These are phyloP conservation scores for Colletotrichum caudatum DNA, from an alignment of 2,329 filamentous ascomycete species.

Conservation along the genomic window DNA sequence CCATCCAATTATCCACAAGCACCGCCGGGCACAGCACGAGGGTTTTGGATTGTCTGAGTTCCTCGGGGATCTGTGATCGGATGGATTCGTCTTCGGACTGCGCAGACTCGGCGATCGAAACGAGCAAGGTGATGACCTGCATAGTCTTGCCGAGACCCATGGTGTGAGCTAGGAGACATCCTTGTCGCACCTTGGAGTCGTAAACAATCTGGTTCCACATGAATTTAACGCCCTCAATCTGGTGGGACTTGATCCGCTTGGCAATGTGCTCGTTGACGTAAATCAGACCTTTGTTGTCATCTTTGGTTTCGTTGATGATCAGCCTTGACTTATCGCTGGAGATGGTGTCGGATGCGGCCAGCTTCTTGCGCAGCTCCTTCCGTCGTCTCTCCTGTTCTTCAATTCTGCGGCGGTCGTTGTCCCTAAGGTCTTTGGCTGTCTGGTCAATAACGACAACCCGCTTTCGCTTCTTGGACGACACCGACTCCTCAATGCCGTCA, in stretches of 20 bases:
- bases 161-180: conserved; percentile 86
- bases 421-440: conserved; percentile 65
- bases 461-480: conserved; percentile 59
- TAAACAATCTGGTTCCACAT: conserved; percentile 87
- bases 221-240: conserved; percentile 84
- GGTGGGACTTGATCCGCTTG: conserved; percentile 78
- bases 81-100: conserved; percentile 68
- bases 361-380: conserved; percentile 58
- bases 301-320: conserved; percentile 76
- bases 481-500: conserved; percentile 44
- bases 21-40: conserved; percentile 82
- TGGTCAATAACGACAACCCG: conserved; percentile 62
- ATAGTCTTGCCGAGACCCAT: conserved; percentile 96
- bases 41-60: conserved; percentile 71
- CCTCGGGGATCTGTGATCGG: conserved; percentile 74
- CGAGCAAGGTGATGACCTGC: conserved; percentile 87
- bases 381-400: conserved; percentile 67
- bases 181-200: conserved; percentile 69
- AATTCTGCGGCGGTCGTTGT: conserved; percentile 65
- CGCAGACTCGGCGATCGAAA: conserved; percentile 77
- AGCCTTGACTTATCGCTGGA: conserved; percentile 62
- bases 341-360: conserved; percentile 58
- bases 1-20: conserved; percentile 84
- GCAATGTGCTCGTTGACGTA: conserved; percentile 75
- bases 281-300: conserved; percentile 69